Evolutionary conservation across 306 rosid genomes (phyloP), one percentile per base, ranked within the genome.

Genomic region (Corylus heterophylla): DNA sequence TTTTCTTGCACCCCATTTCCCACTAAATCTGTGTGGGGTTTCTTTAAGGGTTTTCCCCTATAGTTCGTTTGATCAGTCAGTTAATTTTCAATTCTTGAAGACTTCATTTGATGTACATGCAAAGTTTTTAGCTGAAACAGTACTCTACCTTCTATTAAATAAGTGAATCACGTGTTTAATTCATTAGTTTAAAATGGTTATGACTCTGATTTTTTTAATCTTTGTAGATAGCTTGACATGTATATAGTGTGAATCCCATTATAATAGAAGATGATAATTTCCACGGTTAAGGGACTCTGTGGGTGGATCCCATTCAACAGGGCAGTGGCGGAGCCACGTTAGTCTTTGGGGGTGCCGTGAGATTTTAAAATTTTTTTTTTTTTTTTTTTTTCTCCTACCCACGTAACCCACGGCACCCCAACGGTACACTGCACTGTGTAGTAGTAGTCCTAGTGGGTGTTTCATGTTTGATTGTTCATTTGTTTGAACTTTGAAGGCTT

Each of bases 151-250:
- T n/a, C 31, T 58, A 22, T 22, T 58, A 20, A 58, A 8, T 11
- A 58, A 12, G 17, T 25, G 12, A 4, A 7, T 58, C 1, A 4
- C 13, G 35, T 13, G 9, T 63, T 63, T 12, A 35, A 6, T 66
- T 66, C 8, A 10, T 44, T 37, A 16, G 72, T 18, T 39, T 7
- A 8, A 35, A 64, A 35, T 64, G 70, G 48, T 64, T 35, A 16
- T 16, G 22, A 8, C 61, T 51, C 82, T 54, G 22, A 22, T 22
- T 52, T 50, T 83, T 71, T 31, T 64, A 69, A 75, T 67, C 74
- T 79, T 80, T 88, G 86, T 79, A 84, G 92, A 87, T 86, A 80
- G 74, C 76, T 68, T 76, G 54, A 76, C 81, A 56, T 78, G 80
- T 79, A 25, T 25, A 13, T 76, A 70, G 67, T 76, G 79, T 78